These are phyloP conservation scores for Globisporangium uncinulatum DNA, from an alignment of 352 stramenopile species.

Conservation along the genomic window DNA sequence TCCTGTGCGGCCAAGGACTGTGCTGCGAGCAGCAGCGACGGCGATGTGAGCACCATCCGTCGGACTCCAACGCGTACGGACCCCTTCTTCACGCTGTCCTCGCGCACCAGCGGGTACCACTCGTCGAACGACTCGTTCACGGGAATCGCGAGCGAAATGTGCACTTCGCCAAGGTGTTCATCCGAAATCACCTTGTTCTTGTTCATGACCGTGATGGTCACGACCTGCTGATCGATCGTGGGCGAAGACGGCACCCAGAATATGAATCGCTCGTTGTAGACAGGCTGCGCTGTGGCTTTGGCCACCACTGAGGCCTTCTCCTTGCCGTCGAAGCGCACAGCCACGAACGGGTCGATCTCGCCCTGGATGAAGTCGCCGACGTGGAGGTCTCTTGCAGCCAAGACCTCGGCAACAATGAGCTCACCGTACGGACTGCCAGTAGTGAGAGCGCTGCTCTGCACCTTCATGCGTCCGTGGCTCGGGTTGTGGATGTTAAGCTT, in stretches of 20 bases:
- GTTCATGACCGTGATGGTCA: slow-evolving; percentile 49
- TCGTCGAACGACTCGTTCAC: slow-evolving; percentile 62
- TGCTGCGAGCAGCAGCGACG: slow-evolving; percentile 35
- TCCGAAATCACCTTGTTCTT: slow-evolving; percentile 33
- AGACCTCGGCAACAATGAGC: slow-evolving; percentile 55
- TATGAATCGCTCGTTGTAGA: slow-evolving; percentile 71
- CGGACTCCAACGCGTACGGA: slow-evolving; percentile 41
- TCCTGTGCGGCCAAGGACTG: slow-evolving; percentile 34
- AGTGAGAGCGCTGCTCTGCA: slow-evolving; percentile 19
- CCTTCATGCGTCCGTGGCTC: slow-evolving; percentile 14
- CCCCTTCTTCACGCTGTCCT: slow-evolving; percentile 51
- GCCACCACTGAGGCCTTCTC: slow-evolving; percentile 31
- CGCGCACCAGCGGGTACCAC: slow-evolving; percentile 62
- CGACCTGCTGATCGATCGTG: slow-evolving; percentile 29
- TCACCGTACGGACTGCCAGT: slow-evolving; percentile 57
- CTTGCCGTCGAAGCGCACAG: slow-evolving; percentile 29
- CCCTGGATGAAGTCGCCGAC: slow-evolving; percentile 32
- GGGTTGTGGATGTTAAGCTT: slow-evolving; percentile 55
- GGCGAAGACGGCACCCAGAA: slow-evolving; percentile 57
- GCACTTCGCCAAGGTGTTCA: slow-evolving; percentile 63
- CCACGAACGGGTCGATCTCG: slow-evolving; percentile 37
- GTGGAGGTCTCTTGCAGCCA: slow-evolving; percentile 44
- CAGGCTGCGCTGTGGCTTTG: slow-evolving; percentile 18
- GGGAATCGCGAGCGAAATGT: slow-evolving; percentile 57
- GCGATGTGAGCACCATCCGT: slow-evolving; percentile 51